Percentiles rank a stretch among this genome's conserved stretches.
Evolutionary conservation across 1,284 basidiomycete species (phyloP).

Genomic region (Peniophora sp.): DNA sequence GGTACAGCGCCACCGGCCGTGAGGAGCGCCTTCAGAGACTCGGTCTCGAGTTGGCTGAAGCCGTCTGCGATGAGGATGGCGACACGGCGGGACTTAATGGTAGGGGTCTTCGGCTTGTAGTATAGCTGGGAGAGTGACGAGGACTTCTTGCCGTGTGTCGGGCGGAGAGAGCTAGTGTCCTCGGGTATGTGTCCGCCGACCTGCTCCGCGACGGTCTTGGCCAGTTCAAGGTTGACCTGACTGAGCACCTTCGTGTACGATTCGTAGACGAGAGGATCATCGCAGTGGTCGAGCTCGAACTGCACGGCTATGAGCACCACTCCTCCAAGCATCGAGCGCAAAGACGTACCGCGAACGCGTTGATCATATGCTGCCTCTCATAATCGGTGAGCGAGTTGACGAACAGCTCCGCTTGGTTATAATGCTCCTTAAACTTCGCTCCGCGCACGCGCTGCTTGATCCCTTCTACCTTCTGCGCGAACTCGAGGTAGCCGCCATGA

Average conservation of each 20-base stretch:
- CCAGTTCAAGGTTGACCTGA: constrained; percentile 64
- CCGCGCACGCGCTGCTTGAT: constrained; percentile 64
- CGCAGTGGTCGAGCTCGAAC: constrained; percentile 77
- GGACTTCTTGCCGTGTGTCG: constrained; percentile 51
- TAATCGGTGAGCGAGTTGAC: constrained; percentile 65
- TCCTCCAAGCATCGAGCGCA: too few relatives aligned
- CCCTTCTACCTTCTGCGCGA: constrained; percentile 42
- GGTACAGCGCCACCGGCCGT: constrained; percentile 45
- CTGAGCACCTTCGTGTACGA: constrained; percentile 59
- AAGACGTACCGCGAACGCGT: not conserved
- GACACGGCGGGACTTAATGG: constrained; percentile 60
- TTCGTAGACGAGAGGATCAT: constrained; percentile 64
- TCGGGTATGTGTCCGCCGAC: constrained; percentile 54
- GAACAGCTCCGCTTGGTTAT: constrained; percentile 66
- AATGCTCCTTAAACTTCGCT: constrained; percentile 70
- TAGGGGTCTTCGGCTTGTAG: constrained; percentile 53
- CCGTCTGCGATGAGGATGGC: constrained; percentile 72
- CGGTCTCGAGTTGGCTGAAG: constrained; percentile 53
- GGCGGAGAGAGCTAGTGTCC: constrained; percentile 25
- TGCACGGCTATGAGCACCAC: too few relatives aligned
- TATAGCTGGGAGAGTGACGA: constrained; percentile 53
- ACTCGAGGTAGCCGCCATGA: constrained; percentile 59
- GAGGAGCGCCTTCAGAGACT: constrained; percentile 48
- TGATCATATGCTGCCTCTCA: constrained; percentile 53
- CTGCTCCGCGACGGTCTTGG: constrained; percentile 53